These are phyloP conservation scores for Sphagnum magellanicum DNA, from an alignment of 228 moss, liverwort and hornwort genomes.

Conservation along the genomic window DNA sequence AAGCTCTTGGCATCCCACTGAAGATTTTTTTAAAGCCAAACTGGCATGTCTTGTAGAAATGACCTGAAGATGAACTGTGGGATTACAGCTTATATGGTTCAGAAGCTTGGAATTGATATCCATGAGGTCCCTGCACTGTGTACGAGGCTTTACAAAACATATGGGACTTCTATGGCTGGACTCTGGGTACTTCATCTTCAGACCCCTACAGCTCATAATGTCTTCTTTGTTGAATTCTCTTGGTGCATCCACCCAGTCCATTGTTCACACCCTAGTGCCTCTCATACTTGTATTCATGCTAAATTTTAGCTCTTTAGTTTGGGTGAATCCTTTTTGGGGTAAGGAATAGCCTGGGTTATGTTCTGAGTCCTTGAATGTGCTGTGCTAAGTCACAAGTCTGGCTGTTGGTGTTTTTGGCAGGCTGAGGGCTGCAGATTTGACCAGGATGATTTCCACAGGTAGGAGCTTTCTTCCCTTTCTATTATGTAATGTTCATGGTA, in stretches of 20 bases:
- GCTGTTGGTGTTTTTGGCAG: neutral
- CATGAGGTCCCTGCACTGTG: slow-evolving; percentile 31
- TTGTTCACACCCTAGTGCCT: neutral
- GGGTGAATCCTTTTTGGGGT: neutral
- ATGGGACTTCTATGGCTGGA: slow-evolving; percentile 65
- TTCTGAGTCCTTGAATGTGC: neutral
- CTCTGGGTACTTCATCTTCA: slow-evolving; percentile 17
- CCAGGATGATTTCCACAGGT: slow-evolving; percentile 50
- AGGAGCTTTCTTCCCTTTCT: neutral
- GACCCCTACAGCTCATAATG: too few species aligned
- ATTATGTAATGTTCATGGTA: neutral
- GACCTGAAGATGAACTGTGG: neutral
- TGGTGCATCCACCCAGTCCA: too few species aligned
- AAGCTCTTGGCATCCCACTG: neutral
- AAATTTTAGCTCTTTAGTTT: neutral
- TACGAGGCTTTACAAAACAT: slow-evolving; percentile 23
- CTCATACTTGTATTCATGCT: neutral
- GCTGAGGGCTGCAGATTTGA: slow-evolving; percentile 47
- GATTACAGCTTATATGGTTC: slow-evolving; percentile 25
- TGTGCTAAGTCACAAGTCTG: neutral
- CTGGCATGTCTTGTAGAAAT: too few species aligned
- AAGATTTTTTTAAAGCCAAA: neutral
- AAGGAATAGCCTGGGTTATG: neutral
- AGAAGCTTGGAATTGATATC: slow-evolving; percentile 32
- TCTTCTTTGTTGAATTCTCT: too few species aligned